Evolutionary conservation across 768 basidiomycete species (phyloP).

Genomic region (Cyathus striatus): DNA sequence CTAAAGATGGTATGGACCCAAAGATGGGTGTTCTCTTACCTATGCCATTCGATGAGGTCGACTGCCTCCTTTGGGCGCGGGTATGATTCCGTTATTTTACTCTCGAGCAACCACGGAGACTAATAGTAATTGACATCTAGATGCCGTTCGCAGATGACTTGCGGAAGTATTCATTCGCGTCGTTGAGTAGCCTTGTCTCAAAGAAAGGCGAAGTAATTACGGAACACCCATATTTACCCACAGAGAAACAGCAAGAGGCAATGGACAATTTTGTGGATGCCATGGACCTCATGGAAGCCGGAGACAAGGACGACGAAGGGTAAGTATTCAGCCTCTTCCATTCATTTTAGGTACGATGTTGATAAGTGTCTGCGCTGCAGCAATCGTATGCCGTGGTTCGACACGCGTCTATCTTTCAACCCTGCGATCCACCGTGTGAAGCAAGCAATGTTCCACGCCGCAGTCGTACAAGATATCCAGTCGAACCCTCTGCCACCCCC

Average conservation of each 20-base stretch:
- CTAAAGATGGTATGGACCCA: constrained; percentile 66
- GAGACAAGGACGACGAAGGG: constrained; percentile 76
- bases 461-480: constrained; percentile 69
- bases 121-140: too few relatives aligned
- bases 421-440: constrained; percentile 88
- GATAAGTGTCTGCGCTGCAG: constrained; percentile 26
- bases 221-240: constrained; percentile 82
- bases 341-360: neutral
- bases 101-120: too few relatives aligned
- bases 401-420: constrained; percentile 73
- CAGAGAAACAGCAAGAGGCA: constrained; percentile 64
- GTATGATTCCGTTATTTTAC: constrained; percentile 34
- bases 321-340: constrained; percentile 27
- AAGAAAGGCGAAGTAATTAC: constrained; percentile 70
- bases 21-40: constrained; percentile 82
- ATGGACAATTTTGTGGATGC: constrained; percentile 88
- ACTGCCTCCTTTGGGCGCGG: constrained; percentile 82
- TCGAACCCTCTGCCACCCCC: constrained; percentile 78
- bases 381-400: constrained; percentile 68
- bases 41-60: constrained; percentile 55
- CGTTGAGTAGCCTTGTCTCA: constrained; percentile 66
- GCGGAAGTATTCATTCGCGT: constrained; percentile 81
- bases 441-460: constrained; percentile 89
- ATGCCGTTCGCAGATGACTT: constrained; percentile 96
- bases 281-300: constrained; percentile 81